Evolutionary conservation across 306 rosid genomes (phyloP).

Genomic region (Vicia villosa): DNA sequence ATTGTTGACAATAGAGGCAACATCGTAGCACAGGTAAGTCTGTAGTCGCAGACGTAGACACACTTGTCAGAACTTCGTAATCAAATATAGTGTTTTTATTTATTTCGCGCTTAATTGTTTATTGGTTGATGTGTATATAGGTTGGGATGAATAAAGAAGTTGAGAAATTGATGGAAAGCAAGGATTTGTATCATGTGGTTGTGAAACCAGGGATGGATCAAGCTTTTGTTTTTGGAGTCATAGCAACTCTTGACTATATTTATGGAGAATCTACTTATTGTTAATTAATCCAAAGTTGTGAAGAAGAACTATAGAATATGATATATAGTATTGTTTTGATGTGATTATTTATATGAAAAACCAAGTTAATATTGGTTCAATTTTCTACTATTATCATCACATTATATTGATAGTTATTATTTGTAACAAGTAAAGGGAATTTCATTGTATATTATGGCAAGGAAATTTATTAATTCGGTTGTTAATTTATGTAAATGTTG

Average conservation of each 20-base stretch:
- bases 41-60: too few species aligned
- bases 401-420: too few species aligned
- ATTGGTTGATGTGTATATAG: constrained; percentile 13
- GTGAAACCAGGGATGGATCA: constrained; percentile 54
- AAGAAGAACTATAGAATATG: not conserved
- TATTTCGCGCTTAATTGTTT: too few species aligned
- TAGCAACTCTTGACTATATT: constrained; percentile 50
- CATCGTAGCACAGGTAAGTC: constrained; percentile 43
- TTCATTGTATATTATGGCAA: constrained; percentile 4
- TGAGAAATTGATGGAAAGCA: constrained; percentile 48
- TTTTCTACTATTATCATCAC: not conserved
- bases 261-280: constrained; percentile 50
- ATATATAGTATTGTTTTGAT: not conserved
- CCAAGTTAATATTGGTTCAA: not conserved
- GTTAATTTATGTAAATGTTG: constrained; percentile 6
- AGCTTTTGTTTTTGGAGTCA: constrained; percentile 49
- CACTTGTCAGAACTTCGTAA: too few species aligned
- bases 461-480: constrained; percentile 20
- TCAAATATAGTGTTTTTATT: too few species aligned
- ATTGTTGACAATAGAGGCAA: constrained; percentile 53
- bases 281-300: not conserved
- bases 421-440: too few species aligned
- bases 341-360: not conserved
- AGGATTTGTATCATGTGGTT: constrained; percentile 50
- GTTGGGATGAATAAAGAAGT: constrained; percentile 48